A percentile compares a stretch with the other conserved stretches of the same genome.
These are phyloP conservation scores for Acanthochlamys bracteata DNA, from an alignment of 106 monocot genomes.

Conservation along the genomic window DNA sequence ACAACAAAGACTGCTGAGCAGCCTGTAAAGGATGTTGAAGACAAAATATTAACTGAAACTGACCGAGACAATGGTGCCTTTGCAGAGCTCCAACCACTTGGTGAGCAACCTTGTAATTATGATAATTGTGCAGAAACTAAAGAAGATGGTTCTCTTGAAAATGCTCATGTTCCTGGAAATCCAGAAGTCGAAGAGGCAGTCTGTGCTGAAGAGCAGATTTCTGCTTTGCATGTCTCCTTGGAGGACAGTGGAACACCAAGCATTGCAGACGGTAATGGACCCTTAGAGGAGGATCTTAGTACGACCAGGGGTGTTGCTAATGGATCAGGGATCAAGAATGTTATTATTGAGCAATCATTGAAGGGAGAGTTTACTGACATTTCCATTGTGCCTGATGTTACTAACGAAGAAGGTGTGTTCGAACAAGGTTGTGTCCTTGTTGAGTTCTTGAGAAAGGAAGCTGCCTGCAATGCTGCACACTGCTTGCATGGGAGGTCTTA, in stretches of 20 bases:
- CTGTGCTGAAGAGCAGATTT: too few species aligned
- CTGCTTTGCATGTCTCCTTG: too few species aligned
- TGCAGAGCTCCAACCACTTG: neutral
- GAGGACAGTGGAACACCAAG: too few species aligned
- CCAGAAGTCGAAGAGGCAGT: too few species aligned
- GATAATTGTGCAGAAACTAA: neutral
- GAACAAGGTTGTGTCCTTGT: conserved; percentile 62
- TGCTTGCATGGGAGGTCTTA: conserved; percentile 62
- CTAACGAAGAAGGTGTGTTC: conserved; percentile 15
- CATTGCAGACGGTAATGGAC: neutral
- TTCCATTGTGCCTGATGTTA: neutral
- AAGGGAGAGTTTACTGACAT: too few species aligned
- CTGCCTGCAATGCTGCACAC: conserved; percentile 61
- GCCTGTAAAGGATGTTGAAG: conserved; percentile 2
- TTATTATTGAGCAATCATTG: too few species aligned
- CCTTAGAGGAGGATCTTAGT: neutral
- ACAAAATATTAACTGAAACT: neutral
- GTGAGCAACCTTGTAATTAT: neutral
- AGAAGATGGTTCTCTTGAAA: neutral
- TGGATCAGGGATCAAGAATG: too few species aligned
- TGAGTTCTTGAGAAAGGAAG: conserved; percentile 80
- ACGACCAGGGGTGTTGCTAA: neutral
- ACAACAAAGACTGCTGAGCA: neutral
- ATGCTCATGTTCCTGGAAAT: too few species aligned
- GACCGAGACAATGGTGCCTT: neutral